Evolutionary conservation across 192 early-diverging fungal genomes (phyloP), one percentile per base, ranked within the genome.

Genomic region (Cetraspora pellucida): DNA sequence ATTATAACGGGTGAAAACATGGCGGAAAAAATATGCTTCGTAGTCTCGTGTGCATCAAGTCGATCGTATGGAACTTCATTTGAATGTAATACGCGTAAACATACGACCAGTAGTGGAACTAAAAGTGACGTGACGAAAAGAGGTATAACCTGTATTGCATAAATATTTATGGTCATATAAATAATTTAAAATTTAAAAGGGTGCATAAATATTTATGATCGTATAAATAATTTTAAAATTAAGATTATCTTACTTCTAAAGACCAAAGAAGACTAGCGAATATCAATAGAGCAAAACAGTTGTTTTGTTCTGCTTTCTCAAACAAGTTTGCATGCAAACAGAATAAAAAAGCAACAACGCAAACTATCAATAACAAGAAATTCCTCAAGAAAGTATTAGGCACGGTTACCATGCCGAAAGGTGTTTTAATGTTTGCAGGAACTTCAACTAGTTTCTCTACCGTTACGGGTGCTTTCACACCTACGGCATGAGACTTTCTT

Each of bases 1-100:
- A 98, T 97, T 72, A 98, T 95, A 27, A 96, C 95, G 0, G 97
- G 92, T 17, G 92, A 93, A 78, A 97, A 97, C 97, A 98, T 98
- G 66, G 93, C 90, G 10, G 91, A 88, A 78, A 97, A 97, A 64
- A 98, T 91, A 37, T 82, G 84, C 80, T 94, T 94, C 25, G 97
- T 89, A 16, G 94, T 93, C 1, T 90, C 89, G 54, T 89, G 87
- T 5, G 96, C 93, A 52, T 79, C 71, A 75, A 97, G 75, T 9
- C 93, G 91, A 7, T 83, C 84, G 28, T 78, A 68, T 65, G 81
- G 81, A 1, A 81, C 55, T 23, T 84, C 85, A 68, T 87, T 87
- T 30, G 88, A 85, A 44, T 93, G 90, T 89, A 97, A 90, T 28
- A 97, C 95, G 45, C 92, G 89, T 54, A 97, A 81, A 74, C 91